Base-by-base conservation (phyloP, 2,329 filamentous ascomycete species). In the Colletotrichum shisoi region DNA sequence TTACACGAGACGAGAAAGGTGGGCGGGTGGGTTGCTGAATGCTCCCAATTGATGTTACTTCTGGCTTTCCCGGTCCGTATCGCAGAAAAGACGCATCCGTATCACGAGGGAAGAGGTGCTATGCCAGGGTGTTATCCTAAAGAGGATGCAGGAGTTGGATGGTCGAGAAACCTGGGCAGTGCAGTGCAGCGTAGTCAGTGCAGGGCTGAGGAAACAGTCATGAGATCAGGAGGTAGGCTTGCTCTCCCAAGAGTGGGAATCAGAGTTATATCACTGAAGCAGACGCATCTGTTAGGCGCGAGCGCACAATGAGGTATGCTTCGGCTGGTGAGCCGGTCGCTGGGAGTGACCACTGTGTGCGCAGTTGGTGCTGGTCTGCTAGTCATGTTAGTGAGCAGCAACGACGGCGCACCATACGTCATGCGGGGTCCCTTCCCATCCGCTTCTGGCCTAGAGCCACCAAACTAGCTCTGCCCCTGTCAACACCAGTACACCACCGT, bases 381-480 rank as follows among this genome's bases (percentile, higher is more conserved):
- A 62, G 63, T 67, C 63, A 59, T 59, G 31, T 34, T 9, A 62
- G 64, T 59, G 64, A 64, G 54, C 54, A 37, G 48, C 48, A 27
- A 64, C 64, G 40, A 56, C 48, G 12, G 53, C 60, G 51, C 52
- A 40, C 53, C 53, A 64, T 64, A 67, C 64, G 65, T 68, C 65
- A 68, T 68, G 49, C 56, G 63, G 56, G 61, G 61, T 65, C 44
- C 49, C 34, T 52, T 31, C 17, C 21, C 56, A 44, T 45, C 65
- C 65, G 65, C 52, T 60, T 68, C 31, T 45, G 62, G 64, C 17
- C 54, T 65, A 68, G 65, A 44, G 42, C n/a, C 17, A 21, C 21
- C 39, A 34, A 34, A 34, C 19, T 65, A 46, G 49, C 54, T 39
- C 39, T 48, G 17, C 31, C 46, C n/a, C 45, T 42, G 60, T 51